phyloP scores from a whole-genome alignment of 2,329 filamentous ascomycete genomes.

The Xylaria sp. region DNA sequence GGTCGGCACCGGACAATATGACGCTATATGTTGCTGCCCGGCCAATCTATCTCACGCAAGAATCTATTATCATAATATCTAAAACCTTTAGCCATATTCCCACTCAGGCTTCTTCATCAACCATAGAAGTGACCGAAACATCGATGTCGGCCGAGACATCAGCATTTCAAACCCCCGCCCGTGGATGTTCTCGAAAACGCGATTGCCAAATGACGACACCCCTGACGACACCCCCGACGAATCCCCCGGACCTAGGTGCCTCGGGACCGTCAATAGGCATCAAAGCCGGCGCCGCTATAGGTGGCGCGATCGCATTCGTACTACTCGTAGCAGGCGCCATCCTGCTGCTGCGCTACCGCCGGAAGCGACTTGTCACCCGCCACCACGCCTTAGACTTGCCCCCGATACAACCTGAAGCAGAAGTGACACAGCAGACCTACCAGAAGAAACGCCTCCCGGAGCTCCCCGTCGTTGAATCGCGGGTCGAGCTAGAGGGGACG shows the following conservation, averaged over 20 bases:
- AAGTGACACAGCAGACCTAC: neutral
- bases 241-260: neutral
- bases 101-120: neutral
- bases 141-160: neutral
- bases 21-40: neutral
- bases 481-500: constrained; percentile 21
- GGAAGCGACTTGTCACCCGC: neutral
- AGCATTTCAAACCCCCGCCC: neutral
- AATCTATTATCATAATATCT: neutral
- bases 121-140: neutral
- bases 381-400: neutral
- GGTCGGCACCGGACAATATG: neutral
- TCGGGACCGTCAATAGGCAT: neutral
- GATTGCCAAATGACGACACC: constrained; percentile 1
- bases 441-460: neutral
- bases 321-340: constrained; percentile 2
- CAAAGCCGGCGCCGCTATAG: constrained; percentile 1
- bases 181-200: neutral
- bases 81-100: neutral
- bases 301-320: neutral
- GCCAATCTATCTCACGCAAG: constrained; percentile 6
- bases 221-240: neutral
- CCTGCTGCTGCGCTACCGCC: constrained; percentile 21
- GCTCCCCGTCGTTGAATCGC: neutral
- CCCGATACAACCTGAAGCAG: neutral